Conservation (phyloP, 2,329 filamentous ascomycete species). For the Fusarium clavum region DNA sequence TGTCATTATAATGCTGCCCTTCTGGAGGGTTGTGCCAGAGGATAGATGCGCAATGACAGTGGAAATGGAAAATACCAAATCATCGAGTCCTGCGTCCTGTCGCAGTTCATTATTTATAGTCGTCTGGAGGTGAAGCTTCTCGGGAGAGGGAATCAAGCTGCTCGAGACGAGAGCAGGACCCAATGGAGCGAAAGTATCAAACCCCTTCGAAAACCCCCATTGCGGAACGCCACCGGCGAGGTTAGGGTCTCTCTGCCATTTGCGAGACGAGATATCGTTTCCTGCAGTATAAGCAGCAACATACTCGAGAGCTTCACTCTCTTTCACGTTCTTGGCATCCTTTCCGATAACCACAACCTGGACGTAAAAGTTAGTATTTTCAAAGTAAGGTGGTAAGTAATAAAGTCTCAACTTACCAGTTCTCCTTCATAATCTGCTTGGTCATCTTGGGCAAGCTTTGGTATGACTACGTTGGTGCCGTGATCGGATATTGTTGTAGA, state of each 20-base stretch:
- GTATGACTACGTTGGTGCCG: conserved; percentile 56
- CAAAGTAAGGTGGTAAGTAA: not conserved
- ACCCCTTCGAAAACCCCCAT: conserved; percentile 68
- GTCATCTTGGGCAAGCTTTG: conserved; percentile 58
- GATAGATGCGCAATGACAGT: conserved; percentile 54
- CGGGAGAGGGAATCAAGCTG: conserved; percentile 57
- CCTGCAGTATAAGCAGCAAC: conserved; percentile 65
- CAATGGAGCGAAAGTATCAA: conserved; percentile 66
- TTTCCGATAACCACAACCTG: conserved; percentile 56
- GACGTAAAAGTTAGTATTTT: not conserved
- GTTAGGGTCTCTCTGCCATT: conserved; percentile 61
- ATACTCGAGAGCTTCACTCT: conserved; percentile 58
- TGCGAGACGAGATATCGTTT: conserved; percentile 67
- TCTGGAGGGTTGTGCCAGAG: conserved; percentile 56
- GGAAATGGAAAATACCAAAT: conserved; percentile 59
- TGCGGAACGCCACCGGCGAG: conserved; percentile 65
- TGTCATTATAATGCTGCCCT: conserved; percentile 59
- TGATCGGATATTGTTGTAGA: conserved; percentile 54
- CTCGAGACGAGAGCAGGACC: conserved; percentile 61
- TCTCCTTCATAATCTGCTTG: conserved; percentile 63
- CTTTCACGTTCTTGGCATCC: conserved; percentile 61
- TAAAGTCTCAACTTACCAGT: conserved; percentile 35
- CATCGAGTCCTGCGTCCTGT: conserved; percentile 55
- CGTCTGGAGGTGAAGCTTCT: conserved; percentile 57
- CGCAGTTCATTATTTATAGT: conserved; percentile 60